phyloP scores from a whole-genome alignment of 2,329 filamentous ascomycete genomes.

The Pleurostoma richardsiae region DNA sequence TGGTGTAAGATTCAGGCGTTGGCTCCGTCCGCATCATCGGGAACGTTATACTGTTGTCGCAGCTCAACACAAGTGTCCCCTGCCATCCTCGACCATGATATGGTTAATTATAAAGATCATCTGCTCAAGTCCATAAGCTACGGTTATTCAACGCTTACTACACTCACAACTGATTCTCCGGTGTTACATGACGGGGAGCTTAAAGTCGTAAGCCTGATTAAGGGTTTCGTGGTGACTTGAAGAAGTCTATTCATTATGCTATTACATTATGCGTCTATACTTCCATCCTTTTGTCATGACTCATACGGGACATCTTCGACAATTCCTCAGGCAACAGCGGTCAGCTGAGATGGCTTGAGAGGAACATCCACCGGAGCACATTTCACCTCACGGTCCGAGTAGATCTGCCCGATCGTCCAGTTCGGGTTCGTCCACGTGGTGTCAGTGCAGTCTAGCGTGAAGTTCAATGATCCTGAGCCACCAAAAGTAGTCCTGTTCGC shows the following conservation, averaged over 20 bases:
- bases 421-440: conserved; percentile 27
- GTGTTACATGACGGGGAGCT: neutral
- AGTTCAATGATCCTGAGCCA: conserved; percentile 23
- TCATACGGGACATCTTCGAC: conserved; percentile 1
- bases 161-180: too few species aligned
- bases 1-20: too few species aligned
- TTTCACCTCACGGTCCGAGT: conserved; percentile 25
- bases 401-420: conserved; percentile 33
- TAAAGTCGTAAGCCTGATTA: neutral
- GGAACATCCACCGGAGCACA: conserved; percentile 23
- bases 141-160: too few species aligned
- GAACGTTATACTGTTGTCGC: too few species aligned
- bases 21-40: too few species aligned
- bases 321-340: conserved; percentile 24
- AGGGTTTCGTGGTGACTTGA: neutral
- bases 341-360: conserved; percentile 25
- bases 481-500: conserved; percentile 21
- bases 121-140: too few species aligned
- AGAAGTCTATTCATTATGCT: neutral
- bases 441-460: conserved; percentile 28
- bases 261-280: neutral
- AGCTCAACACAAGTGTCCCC: too few species aligned
- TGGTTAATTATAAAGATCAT: too few species aligned
- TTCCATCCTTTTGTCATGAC: conserved; percentile 18
- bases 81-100: too few species aligned